phyloP scores from a whole-genome alignment of 2,329 filamentous ascomycete genomes.

The Gaeumannomyces tritici region DNA sequence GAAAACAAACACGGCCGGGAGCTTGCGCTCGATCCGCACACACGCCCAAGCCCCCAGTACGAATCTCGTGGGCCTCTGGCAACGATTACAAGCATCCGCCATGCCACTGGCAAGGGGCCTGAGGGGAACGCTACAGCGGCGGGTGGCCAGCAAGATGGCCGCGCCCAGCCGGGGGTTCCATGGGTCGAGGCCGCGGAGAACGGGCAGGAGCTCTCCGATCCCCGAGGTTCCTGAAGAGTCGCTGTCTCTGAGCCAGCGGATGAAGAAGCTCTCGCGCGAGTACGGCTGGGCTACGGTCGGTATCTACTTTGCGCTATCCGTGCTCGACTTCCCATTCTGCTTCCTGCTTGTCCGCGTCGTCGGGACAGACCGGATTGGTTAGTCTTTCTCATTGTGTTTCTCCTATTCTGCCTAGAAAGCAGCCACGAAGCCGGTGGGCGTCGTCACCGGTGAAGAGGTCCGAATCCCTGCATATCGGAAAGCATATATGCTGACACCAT shows the following conservation, averaged over 20 bases:
- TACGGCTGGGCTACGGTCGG: conserved; percentile 91
- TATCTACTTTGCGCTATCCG: conserved; percentile 78
- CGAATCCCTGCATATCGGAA: conserved; percentile 2
- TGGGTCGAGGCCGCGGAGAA: conserved; percentile 14
- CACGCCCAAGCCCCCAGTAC: neutral
- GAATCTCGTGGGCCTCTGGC: too few relatives aligned
- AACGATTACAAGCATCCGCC: neutral
- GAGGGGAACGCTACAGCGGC: neutral
- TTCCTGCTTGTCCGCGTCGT: conserved; percentile 77
- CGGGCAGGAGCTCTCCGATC: conserved; percentile 1
- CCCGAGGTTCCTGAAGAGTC: conserved; percentile 14
- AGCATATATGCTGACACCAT: too few relatives aligned
- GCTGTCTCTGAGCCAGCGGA: conserved; percentile 53
- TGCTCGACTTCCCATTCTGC: conserved; percentile 89
- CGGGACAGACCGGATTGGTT: conserved; percentile 78
- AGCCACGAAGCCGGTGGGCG: too few relatives aligned
- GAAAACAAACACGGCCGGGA: neutral
- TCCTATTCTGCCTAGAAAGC: too few relatives aligned
- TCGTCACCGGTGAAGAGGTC: too few relatives aligned
- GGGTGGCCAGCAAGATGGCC: neutral
- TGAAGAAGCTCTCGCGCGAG: conserved; percentile 79
- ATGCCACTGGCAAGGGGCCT: neutral
- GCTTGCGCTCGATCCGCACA: neutral
- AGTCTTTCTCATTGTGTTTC: conserved; percentile 17
- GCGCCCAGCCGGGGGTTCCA: conserved; percentile 16